A percentile compares a stretch with the other conserved stretches of the same genome.
Evolutionary conservation across 768 basidiomycete genomes (phyloP).

Genomic region (Hydnum rufescens): DNA sequence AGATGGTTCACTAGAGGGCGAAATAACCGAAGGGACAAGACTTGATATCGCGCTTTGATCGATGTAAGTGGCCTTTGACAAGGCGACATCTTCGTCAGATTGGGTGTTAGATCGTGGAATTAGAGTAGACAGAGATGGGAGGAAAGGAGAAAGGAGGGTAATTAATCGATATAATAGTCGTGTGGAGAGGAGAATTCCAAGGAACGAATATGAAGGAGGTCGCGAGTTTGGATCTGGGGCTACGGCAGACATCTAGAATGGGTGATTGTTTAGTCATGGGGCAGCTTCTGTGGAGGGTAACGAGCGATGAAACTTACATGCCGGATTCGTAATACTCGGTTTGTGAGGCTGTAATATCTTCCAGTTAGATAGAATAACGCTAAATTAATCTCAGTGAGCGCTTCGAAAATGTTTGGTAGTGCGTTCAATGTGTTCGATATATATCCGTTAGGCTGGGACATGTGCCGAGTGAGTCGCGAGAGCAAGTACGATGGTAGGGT

Average conservation of each 20-base stretch:
- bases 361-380: constrained; percentile 66
- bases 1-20: constrained; percentile 12
- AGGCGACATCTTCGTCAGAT: background rate
- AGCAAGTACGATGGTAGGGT: constrained; percentile 44
- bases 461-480: constrained; percentile 26
- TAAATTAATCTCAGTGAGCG: constrained; percentile 50
- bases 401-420: constrained; percentile 34
- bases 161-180: constrained; percentile 45
- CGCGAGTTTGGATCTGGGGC: constrained; percentile 49
- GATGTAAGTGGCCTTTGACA: background rate
- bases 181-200: constrained; percentile 51
- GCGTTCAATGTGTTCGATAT: constrained; percentile 17
- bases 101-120: background rate
- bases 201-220: constrained; percentile 72
- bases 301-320: constrained; percentile 30
- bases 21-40: background rate
- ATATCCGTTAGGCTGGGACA: constrained; percentile 19
- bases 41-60: constrained; percentile 3
- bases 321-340: constrained; percentile 44
- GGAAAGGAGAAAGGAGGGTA: constrained; percentile 14
- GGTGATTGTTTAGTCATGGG: too few species aligned
- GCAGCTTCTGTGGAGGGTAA: background rate
- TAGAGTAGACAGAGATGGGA: constrained; percentile 12
- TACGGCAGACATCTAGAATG: constrained; percentile 60
- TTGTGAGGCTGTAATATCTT: constrained; percentile 54